These are phyloP conservation scores for Gossypium turneri DNA, from an alignment of 345 rosid species.

Conservation along the genomic window DNA sequence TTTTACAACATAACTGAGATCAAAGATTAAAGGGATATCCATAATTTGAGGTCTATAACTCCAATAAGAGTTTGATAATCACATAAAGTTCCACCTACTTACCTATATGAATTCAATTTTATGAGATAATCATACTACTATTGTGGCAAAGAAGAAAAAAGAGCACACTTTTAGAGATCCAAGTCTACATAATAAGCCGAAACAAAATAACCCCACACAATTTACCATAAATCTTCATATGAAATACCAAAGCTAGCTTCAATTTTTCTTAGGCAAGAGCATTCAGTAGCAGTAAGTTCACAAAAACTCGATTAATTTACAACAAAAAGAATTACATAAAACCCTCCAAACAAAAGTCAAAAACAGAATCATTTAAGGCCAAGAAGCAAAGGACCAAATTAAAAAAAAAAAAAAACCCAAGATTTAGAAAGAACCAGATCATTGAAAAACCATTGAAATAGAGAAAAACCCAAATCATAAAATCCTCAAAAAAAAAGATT, in stretches of 20 bases:
- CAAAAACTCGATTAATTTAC: neutral
- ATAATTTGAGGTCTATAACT: neutral
- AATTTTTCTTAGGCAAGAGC: neutral
- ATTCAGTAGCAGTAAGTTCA: neutral
- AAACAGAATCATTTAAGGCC: neutral
- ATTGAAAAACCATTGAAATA: neutral
- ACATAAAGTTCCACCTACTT: neutral
- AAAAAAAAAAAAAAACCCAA: neutral
- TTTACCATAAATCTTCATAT: neutral
- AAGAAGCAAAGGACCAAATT: neutral
- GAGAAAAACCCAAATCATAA: slow-evolving; percentile 9
- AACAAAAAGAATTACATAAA: neutral
- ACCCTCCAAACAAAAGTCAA: neutral
- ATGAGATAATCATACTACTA: neutral
- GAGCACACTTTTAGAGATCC: slow-evolving; percentile 7
- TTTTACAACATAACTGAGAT: neutral
- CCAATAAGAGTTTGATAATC: neutral
- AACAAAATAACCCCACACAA: neutral
- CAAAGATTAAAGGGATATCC: neutral
- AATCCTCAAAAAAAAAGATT: neutral
- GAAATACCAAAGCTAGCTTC: neutral
- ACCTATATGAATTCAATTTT: neutral
- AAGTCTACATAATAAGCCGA: neutral
- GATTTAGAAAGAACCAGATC: neutral
- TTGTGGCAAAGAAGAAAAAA: neutral